Evolutionary conservation across 1,139 yeast species (phyloP).

Genomic region (Zygoascus meyerae): DNA sequence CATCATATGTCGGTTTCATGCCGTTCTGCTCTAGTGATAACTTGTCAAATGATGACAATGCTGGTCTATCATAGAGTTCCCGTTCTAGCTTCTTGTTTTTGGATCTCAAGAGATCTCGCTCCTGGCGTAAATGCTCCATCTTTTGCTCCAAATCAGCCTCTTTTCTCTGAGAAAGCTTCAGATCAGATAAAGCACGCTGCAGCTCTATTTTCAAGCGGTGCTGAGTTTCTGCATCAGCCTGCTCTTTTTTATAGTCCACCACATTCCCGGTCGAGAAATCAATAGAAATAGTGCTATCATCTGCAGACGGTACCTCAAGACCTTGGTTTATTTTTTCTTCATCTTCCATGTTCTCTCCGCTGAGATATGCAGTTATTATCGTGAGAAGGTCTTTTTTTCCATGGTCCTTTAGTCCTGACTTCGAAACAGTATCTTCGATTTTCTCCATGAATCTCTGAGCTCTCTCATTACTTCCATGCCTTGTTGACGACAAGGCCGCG

Average conservation of each 20-base stretch:
- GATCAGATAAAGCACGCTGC: not conserved
- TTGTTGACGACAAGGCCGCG: not conserved
- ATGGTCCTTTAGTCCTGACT: not conserved
- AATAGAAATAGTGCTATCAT: constrained; percentile 5
- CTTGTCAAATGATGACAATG: too few species aligned
- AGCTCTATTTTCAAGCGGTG: not conserved
- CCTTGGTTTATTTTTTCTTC: not conserved
- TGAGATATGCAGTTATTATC: not conserved
- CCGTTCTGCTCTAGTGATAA: not conserved
- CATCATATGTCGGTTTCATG: not conserved
- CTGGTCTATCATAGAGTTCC: too few species aligned
- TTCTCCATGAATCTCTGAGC: constrained; percentile 1
- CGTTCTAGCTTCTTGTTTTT: not conserved
- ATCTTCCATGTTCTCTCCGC: not conserved
- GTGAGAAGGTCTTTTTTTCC: not conserved
- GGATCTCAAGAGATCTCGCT: not conserved
- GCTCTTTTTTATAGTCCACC: not conserved
- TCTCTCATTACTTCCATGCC: not conserved
- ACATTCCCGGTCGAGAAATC: not conserved
- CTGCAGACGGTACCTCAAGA: not conserved
- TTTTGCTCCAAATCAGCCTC: not conserved
- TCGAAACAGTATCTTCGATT: not conserved
- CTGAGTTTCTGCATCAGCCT: not conserved
- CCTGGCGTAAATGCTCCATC: not conserved
- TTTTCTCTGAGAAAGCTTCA: not conserved